A percentile compares a stretch with the other conserved stretches of the same genome.
These are phyloP conservation scores for Botrytis hyacinthi DNA, from an alignment of 2,329 filamentous ascomycete species.

Conservation along the genomic window DNA sequence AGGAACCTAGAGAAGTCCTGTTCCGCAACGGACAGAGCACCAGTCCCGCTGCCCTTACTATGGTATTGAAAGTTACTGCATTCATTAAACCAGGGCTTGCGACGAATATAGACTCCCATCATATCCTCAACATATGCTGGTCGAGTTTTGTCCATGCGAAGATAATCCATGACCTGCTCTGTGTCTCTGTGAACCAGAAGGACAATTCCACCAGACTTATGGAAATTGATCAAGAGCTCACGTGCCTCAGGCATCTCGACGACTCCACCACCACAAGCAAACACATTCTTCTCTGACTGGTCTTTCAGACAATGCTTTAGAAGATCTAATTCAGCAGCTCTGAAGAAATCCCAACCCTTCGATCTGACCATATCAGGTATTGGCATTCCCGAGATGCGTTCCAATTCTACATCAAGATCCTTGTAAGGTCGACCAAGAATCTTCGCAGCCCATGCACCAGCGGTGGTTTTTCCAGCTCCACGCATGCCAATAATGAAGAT, in stretches of 20 bases:
- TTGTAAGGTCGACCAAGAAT: constrained; percentile 74
- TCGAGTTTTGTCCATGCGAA: constrained; percentile 83
- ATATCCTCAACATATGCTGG: constrained; percentile 93
- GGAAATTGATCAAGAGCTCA: constrained; percentile 70
- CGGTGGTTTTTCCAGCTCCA: constrained; percentile 93
- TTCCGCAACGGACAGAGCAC: constrained; percentile 35
- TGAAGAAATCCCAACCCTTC: constrained; percentile 85
- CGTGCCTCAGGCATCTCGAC: constrained; percentile 83
- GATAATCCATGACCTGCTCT: constrained; percentile 81
- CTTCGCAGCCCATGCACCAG: constrained; percentile 78
- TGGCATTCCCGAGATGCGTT: constrained; percentile 66
- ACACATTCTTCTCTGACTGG: constrained; percentile 72
- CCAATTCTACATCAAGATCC: constrained; percentile 86
- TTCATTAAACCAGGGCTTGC: constrained; percentile 84
- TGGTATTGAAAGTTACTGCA: constrained; percentile 96
- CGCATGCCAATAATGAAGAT: constrained; percentile 97
- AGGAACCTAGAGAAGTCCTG: constrained; percentile 74
- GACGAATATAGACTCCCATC: constrained; percentile 82
- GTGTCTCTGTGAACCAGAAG: constrained; percentile 86
- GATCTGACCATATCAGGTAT: constrained; percentile 83
- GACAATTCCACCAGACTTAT: constrained; percentile 76
- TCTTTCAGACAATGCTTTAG: constrained; percentile 72
- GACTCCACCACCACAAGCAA: constrained; percentile 91
- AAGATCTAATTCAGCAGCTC: constrained; percentile 72
- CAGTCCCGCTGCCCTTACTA: constrained; percentile 59